Percentiles rank a stretch among this genome's conserved stretches.
Evolutionary conservation across 306 rosid genomes (phyloP).

Genomic region (Phaseolus lunatus): DNA sequence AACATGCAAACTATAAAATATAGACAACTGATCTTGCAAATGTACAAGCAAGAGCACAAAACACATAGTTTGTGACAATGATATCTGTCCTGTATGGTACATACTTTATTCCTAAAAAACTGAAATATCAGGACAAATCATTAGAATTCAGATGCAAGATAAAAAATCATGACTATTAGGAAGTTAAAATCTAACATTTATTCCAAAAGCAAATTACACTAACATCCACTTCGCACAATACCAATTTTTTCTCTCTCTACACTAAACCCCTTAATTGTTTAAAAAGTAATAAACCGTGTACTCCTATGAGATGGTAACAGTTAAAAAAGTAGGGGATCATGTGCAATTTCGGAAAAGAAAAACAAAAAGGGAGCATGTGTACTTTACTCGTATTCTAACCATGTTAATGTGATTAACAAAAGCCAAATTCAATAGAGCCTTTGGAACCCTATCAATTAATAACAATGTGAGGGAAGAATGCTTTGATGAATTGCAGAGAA

Average conservation of each 20-base stretch:
- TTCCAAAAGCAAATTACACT: not conserved
- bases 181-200: not conserved
- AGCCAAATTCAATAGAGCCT: not conserved
- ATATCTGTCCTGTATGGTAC: not conserved
- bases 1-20: not conserved
- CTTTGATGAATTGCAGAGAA: conserved; percentile 7
- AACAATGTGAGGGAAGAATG: not conserved
- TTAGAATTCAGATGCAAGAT: not conserved
- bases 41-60: not conserved
- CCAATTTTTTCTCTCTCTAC: too few species aligned
- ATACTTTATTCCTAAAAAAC: not conserved
- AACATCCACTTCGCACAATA: not conserved
- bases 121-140: not conserved
- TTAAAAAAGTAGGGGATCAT: too few species aligned
- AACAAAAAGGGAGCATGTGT: not conserved
- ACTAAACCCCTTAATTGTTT: too few species aligned
- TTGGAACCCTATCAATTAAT: not conserved
- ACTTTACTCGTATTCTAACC: not conserved
- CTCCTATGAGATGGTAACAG: too few species aligned
- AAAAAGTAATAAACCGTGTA: too few species aligned
- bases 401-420: not conserved
- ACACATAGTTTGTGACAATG: not conserved
- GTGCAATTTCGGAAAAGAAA: too few species aligned
- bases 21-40: not conserved
- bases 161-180: not conserved